Evolutionary conservation across 2,329 filamentous ascomycete species (phyloP).

Genomic region (Macrophomina pseudophaseolina): DNA sequence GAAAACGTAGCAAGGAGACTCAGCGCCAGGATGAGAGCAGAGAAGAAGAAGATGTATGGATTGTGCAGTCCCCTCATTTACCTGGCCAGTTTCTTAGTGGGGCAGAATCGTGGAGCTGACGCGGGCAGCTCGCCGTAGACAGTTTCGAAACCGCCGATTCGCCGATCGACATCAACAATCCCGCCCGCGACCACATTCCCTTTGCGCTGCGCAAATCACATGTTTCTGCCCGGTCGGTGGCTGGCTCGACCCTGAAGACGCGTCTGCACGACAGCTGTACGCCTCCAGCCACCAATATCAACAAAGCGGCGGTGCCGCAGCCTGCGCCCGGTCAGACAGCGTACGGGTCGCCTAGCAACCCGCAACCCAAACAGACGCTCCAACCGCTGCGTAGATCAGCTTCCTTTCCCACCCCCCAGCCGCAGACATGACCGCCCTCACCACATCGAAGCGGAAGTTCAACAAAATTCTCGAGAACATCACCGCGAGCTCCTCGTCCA

Average conservation of each 20-base stretch:
- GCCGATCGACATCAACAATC: conserved; percentile 22
- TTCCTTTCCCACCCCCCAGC: conserved; percentile 6
- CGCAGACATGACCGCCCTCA: conserved; percentile 59
- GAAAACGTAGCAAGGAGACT: conserved; percentile 28
- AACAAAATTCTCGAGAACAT: conserved; percentile 72
- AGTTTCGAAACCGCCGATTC: conserved; percentile 23
- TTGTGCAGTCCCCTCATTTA: conserved; percentile 25
- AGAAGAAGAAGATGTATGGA: conserved; percentile 36
- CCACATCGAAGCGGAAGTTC: conserved; percentile 83
- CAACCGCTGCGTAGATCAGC: conserved; percentile 19
- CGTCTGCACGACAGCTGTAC: background rate
- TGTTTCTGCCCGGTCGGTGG: background rate
- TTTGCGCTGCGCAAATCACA: background rate
- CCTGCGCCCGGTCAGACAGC: conserved; percentile 2
- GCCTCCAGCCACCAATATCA: conserved; percentile 1
- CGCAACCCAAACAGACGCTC: conserved; percentile 19
- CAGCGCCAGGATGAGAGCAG: conserved; percentile 36
- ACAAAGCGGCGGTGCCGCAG: conserved; percentile 18
- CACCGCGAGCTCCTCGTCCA: conserved; percentile 56
- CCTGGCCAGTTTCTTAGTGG: conserved; percentile 26
- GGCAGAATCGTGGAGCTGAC: conserved; percentile 23
- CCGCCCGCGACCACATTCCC: background rate
- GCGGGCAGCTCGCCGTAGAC: conserved; percentile 3
- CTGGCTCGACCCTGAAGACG: background rate
- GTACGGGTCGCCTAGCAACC: conserved; percentile 25